These are phyloP conservation scores for Triadica sebifera DNA, from an alignment of 345 rosid species.

Conservation along the genomic window DNA sequence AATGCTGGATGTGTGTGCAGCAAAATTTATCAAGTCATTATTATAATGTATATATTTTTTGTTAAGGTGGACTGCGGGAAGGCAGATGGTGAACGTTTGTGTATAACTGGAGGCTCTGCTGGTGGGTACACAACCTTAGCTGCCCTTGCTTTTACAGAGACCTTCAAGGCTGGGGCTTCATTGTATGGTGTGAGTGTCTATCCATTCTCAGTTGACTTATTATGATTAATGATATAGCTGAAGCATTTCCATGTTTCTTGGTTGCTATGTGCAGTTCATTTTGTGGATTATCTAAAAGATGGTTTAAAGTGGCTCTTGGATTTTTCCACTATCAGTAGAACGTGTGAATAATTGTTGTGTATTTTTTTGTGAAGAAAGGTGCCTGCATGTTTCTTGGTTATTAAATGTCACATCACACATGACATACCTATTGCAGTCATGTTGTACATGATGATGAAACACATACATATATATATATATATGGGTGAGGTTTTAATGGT, in stretches of 20 bases:
- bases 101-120: constrained; percentile 98
- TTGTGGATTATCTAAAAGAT: background rate
- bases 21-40: background rate
- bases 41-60: constrained; percentile 24
- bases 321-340: background rate
- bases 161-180: constrained; percentile 93
- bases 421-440: background rate
- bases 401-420: background rate
- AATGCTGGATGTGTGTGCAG: background rate
- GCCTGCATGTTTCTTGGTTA: background rate
- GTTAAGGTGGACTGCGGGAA: constrained; percentile 69
- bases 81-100: constrained; percentile 68
- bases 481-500: too few relatives aligned
- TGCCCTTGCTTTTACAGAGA: constrained; percentile 80
- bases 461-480: too few relatives aligned
- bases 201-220: background rate
- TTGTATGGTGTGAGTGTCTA: constrained; percentile 70
- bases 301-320: too few relatives aligned
- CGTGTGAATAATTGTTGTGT: too few relatives aligned
- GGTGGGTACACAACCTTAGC: constrained; percentile 98
- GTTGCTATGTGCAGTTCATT: background rate
- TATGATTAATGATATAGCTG: background rate
- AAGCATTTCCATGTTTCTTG: constrained; percentile 1
- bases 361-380: too few relatives aligned
- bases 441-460: background rate